phyloP scores from a whole-genome alignment of 2,329 filamentous ascomycete species.

The Fulvia fulva region DNA sequence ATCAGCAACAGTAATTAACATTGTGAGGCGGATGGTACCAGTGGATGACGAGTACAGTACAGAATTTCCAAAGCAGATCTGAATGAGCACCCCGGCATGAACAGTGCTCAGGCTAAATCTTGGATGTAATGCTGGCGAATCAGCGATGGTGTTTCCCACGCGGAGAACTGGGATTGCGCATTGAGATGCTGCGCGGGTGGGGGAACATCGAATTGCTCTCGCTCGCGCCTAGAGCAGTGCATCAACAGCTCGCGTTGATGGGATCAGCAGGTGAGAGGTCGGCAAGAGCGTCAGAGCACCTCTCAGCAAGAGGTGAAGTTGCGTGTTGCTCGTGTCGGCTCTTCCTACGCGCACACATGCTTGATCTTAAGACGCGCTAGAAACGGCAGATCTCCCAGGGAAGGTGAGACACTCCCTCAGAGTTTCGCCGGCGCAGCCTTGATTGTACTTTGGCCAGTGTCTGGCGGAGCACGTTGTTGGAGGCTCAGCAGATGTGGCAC shows the following conservation, averaged over 20 bases:
- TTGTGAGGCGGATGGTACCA: no score
- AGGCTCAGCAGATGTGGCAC: background rate
- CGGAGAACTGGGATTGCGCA: background rate
- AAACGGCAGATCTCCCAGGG: background rate
- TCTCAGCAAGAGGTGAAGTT: background rate
- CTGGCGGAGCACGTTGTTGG: background rate
- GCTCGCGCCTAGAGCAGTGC: background rate
- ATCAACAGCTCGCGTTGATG: background rate
- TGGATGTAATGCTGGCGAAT: background rate
- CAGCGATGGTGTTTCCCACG: background rate
- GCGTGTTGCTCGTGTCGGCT: background rate
- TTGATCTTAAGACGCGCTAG: background rate
- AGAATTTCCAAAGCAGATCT: background rate
- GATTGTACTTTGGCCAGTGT: background rate
- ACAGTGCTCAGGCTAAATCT: background rate
- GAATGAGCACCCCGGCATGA: background rate
- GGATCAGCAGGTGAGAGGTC: no score
- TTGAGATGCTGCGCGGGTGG: background rate
- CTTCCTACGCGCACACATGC: background rate
- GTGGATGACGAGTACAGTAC: background rate
- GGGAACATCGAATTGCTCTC: background rate
- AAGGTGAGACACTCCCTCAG: background rate
- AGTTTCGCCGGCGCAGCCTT: background rate
- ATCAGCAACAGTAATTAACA: no score
- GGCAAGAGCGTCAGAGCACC: no score